These are phyloP conservation scores for Penicillium robsamsonii DNA, from an alignment of 495 filamentous ascomycete genomes.

Conservation along the genomic window DNA sequence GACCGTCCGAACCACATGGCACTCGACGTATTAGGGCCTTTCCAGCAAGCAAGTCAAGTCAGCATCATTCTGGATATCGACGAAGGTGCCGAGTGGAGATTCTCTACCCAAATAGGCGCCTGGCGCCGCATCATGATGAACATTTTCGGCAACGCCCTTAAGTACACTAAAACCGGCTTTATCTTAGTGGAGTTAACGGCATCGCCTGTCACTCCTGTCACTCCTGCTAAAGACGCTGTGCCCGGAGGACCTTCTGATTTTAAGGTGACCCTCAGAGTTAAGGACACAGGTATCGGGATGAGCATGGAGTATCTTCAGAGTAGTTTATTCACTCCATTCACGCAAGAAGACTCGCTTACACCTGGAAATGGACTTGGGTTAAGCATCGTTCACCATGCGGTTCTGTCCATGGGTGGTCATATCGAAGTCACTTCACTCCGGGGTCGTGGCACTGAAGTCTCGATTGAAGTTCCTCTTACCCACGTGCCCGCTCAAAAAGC, in stretches of 20 bases:
- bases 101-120: slow-evolving; percentile 59
- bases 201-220: too few species aligned
- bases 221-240: not conserved
- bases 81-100: slow-evolving; percentile 47
- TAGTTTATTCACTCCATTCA: slow-evolving; percentile 65
- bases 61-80: slow-evolving; percentile 59
- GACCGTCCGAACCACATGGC: slow-evolving; percentile 1
- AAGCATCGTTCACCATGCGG: slow-evolving; percentile 32
- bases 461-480: not conserved
- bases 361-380: slow-evolving; percentile 69
- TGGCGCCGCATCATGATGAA: slow-evolving; percentile 53
- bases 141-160: slow-evolving; percentile 45
- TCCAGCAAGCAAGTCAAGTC: slow-evolving; percentile 22
- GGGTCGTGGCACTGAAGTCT: not conserved
- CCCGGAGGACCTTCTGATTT: slow-evolving; percentile 1
- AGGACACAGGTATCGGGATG: slow-evolving; percentile 68
- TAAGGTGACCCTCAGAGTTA: slow-evolving; percentile 42
- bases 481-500: too few species aligned
- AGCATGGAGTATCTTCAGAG: slow-evolving; percentile 52
- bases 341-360: slow-evolving; percentile 62
- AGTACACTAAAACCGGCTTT: slow-evolving; percentile 33
- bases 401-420: not conserved
- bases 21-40: too few species aligned
- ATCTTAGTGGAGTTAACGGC: too few species aligned
- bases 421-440: not conserved